Conservation (phyloP, 2,329 filamentous ascomycete species). For the Seiridium cupressi region DNA sequence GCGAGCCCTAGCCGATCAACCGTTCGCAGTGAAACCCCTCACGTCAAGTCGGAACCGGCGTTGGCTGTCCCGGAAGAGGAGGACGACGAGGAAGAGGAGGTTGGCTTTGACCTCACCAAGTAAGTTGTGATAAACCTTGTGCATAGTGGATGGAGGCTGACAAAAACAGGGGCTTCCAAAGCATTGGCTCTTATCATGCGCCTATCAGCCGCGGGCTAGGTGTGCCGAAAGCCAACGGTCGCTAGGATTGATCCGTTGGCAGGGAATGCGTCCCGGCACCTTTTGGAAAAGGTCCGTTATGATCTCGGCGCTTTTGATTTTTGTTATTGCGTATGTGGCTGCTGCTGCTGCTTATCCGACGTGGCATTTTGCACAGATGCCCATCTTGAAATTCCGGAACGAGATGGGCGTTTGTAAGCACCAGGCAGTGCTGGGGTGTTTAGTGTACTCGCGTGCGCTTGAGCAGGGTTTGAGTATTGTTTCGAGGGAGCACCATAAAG, state of each 20-base stretch:
- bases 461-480: too few species aligned
- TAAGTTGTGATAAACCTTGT: conserved; percentile 29
- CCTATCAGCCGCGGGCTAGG: conserved; percentile 31
- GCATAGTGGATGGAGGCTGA: not conserved
- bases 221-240: conserved; percentile 13
- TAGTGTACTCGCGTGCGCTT: too few species aligned
- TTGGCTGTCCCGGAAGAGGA: conserved; percentile 25
- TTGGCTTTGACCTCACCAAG: conserved; percentile 59
- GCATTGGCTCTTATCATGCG: conserved; percentile 62
- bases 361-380: too few species aligned
- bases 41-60: conserved; percentile 16
- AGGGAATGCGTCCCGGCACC: too few species aligned
- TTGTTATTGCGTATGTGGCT: not conserved
- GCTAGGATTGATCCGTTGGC: not conserved
- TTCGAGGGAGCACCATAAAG: too few species aligned
- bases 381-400: too few species aligned
- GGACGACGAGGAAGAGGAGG: conserved; percentile 42
- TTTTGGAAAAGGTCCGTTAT: not conserved
- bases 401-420: too few species aligned
- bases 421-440: too few species aligned
- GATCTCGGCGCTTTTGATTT: not conserved
- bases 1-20: conserved; percentile 47
- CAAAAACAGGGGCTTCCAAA: conserved; percentile 57
- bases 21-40: conserved; percentile 18
- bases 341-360: not conserved